A percentile compares a stretch with the other conserved stretches of the same genome.
Evolutionary conservation across 2,329 filamentous ascomycete species (phyloP).

Genomic region (Fusarium fujikuroi): DNA sequence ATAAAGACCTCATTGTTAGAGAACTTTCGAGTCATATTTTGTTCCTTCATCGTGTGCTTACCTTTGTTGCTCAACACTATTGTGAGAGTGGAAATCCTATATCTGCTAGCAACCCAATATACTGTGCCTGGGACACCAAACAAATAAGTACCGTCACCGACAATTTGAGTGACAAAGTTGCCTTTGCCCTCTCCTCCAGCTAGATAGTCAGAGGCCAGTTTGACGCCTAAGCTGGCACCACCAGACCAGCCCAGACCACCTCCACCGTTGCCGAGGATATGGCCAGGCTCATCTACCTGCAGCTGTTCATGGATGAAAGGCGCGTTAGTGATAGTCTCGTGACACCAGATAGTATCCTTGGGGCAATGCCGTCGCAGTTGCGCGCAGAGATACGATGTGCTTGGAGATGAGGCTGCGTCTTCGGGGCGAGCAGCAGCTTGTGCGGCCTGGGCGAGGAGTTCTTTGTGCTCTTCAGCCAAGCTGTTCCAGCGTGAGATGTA

Average conservation of each 20-base stretch:
- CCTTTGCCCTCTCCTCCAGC: conserved; percentile 40
- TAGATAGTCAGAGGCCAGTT: conserved; percentile 65
- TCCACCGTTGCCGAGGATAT: conserved; percentile 81
- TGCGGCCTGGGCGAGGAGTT: neutral
- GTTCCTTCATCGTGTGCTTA: neutral
- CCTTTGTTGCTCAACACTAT: conserved; percentile 63
- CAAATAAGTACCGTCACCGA: conserved; percentile 62
- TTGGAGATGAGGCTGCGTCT: neutral
- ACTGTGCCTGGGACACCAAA: conserved; percentile 61
- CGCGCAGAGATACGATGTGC: neutral
- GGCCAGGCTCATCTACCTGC: conserved; percentile 71
- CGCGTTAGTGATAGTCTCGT: conserved; percentile 80
- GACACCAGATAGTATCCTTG: conserved; percentile 70
- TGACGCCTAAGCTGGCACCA: conserved; percentile 73
- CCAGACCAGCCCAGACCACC: conserved; percentile 83
- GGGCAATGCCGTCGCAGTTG: conserved; percentile 34
- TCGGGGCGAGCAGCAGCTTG: neutral
- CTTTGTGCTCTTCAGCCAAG: neutral
- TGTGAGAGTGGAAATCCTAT: conserved; percentile 59
- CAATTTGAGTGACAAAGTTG: conserved; percentile 59
- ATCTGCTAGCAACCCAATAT: conserved; percentile 60
- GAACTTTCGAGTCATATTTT: accelerated
- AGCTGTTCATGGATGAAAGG: conserved; percentile 74
- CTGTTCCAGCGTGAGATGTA: neutral
- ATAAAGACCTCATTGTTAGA: neutral